Percentiles rank a stretch among this genome's conserved stretches.
These are phyloP conservation scores for Epithele typhae DNA, from an alignment of 768 basidiomycete genomes.

Conservation along the genomic window DNA sequence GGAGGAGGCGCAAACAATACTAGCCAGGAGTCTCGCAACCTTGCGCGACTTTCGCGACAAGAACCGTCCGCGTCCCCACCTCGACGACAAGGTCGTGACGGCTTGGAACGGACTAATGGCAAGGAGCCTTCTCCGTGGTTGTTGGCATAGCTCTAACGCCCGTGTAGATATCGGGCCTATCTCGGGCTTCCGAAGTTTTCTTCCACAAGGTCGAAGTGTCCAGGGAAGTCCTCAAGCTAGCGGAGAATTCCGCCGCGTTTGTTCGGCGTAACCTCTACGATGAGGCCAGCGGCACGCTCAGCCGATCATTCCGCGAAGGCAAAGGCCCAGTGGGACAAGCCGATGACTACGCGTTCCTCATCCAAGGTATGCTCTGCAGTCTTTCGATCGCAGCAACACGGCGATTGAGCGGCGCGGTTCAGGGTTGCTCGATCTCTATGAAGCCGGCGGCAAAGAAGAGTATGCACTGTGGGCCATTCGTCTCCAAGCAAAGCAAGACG, in stretches of 20 bases:
- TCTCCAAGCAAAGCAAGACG: slow-evolving; percentile 35
- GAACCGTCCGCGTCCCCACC: slow-evolving; percentile 32
- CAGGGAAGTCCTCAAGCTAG: slow-evolving; percentile 5
- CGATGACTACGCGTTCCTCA: slow-evolving; percentile 36
- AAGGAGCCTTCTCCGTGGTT: neutral
- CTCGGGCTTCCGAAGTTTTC: slow-evolving; percentile 16
- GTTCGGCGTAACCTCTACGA: slow-evolving; percentile 16
- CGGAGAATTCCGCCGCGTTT: slow-evolving; percentile 17
- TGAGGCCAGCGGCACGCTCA: slow-evolving; percentile 19
- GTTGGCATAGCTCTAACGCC: too few species aligned
- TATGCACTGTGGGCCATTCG: slow-evolving; percentile 30
- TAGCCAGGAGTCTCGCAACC: slow-evolving; percentile 16
- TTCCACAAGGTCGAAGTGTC: neutral
- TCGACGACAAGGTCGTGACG: slow-evolving; percentile 40
- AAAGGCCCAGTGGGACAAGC: slow-evolving; percentile 33
- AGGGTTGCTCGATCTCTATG: slow-evolving; percentile 33
- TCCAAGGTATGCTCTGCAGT: slow-evolving; percentile 23
- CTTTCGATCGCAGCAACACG: neutral
- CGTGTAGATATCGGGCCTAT: slow-evolving; percentile 20
- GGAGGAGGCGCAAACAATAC: slow-evolving; percentile 19
- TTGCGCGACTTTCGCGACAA: slow-evolving; percentile 30
- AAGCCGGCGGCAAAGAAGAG: slow-evolving; percentile 31
- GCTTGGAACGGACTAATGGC: slow-evolving; percentile 41
- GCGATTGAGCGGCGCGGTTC: too few species aligned
- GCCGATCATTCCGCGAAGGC: slow-evolving; percentile 32